Base-by-base conservation (phyloP, 1,284 basidiomycete species). In the Sporisorium iseilematis-ciliati region DNA sequence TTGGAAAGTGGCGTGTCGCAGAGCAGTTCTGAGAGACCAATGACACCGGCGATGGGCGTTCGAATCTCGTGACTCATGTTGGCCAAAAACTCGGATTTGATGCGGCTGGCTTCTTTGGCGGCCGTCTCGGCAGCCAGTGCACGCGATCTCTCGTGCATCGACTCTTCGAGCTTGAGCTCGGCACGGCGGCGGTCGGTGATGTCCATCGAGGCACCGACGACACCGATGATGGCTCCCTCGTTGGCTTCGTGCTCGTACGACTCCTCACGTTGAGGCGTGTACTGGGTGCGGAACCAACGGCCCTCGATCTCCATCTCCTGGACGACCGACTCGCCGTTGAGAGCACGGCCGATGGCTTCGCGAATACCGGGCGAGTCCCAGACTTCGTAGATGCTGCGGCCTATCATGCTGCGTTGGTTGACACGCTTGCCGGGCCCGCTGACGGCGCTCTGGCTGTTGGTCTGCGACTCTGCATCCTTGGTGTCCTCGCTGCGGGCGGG, bases 81-180 rank as follows among this genome's bases (percentile, higher is more conserved):
- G 78, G 84, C 57, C 79, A 87, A 35, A 80, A 84, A 71, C 79
- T 85, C 61, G 75, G 87, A 77, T 84, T 87, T 86, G 86, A 88
- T 82, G 86, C 87, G 69, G 87, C 87, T 83, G 85, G 87, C 86
- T 86, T 88, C 88, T 87, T 88, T 69, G 82, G 85, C 85, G 2
- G 85, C 85, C 0, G 80, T 81, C 61, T 86, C 85, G 18, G 82
- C 81, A 3, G 85, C 85, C 20, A 83, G 77, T 1, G 85, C 79
- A 8, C 78, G 67, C 16, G 81, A 77, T 35, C 80, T 75, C 76
- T 86, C 84, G 53, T 84, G 76, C 61, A 82, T 74, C 25, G 79
- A 80, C 51, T 84, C 70, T 46, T 80, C 77, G 31, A 86, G 76
- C 45, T 77, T 79, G 10, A 63, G 66, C 64, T 86, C 82, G 2